Evolutionary conservation across 352 stramenopile species (phyloP).

Genomic region (Phytopythium mirpurense): DNA sequence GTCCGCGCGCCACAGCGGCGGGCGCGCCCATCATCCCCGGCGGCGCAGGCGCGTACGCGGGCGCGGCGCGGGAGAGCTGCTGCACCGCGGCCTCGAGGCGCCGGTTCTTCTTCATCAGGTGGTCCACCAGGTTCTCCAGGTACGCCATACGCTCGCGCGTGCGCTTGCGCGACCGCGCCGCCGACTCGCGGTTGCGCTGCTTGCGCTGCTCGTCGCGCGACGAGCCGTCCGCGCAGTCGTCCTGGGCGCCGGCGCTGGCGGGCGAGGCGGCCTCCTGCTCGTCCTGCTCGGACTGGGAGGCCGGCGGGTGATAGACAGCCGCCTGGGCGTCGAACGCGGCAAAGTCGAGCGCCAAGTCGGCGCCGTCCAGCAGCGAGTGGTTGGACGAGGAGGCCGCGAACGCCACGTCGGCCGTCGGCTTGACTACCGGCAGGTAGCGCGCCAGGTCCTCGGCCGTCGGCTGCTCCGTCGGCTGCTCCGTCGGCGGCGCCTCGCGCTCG

Average conservation of each 20-base stretch:
- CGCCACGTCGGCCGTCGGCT: constrained; percentile 2
- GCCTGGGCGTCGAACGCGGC: constrained; percentile 1
- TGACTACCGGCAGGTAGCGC: constrained; percentile 3
- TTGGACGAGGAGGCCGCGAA: not conserved
- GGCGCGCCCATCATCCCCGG: not conserved
- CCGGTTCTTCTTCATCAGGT: constrained; percentile 11
- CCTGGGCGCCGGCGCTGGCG: not conserved
- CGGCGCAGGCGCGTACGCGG: constrained; percentile 1
- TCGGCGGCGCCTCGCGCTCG: too few relatives aligned
- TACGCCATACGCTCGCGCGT: constrained; percentile 13
- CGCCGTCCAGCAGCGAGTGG: constrained; percentile 6
- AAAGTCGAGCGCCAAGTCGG: constrained; percentile 7
- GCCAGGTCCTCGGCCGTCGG: not conserved
- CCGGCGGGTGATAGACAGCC: constrained; percentile 5
- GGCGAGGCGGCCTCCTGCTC: not conserved
- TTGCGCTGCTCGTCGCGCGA: constrained; percentile 11
- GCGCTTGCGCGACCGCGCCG: constrained; percentile 14
- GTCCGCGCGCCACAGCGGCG: not conserved
- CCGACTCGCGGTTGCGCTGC: constrained; percentile 15
- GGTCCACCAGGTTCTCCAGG: constrained; percentile 14
- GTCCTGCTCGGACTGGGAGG: constrained; percentile 4
- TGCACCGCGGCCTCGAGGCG: constrained; percentile 7
- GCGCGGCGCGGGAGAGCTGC: constrained; percentile 5
- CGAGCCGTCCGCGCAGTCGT: too few relatives aligned
- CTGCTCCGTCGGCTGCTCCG: not conserved